Conservation (phyloP, 805 yeast genomes). For the Kodamaea laetipori region DNA sequence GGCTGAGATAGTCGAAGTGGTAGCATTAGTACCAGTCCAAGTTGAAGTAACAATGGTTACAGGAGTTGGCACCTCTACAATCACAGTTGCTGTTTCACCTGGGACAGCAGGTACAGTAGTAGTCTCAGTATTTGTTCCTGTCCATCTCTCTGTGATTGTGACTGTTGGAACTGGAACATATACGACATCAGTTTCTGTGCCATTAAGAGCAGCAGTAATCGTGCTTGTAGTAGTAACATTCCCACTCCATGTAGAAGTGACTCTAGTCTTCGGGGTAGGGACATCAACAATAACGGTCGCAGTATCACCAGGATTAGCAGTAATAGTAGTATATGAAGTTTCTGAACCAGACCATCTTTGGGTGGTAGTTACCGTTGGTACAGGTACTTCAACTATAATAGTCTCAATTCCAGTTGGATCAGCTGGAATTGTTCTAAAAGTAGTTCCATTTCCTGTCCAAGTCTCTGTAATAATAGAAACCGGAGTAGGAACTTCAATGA, state of each 20-base stretch:
- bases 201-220: constrained; percentile 11
- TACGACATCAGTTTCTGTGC: constrained; percentile 16
- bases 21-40: too few relatives aligned
- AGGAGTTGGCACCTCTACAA: constrained; percentile 12
- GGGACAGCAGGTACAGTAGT: constrained; percentile 11
- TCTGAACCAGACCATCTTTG: constrained; percentile 3
- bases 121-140: constrained; percentile 12
- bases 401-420: too few relatives aligned
- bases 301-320: constrained; percentile 11
- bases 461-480: too few relatives aligned
- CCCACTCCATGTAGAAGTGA: constrained; percentile 12
- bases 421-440: too few relatives aligned
- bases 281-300: constrained; percentile 15
- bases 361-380: constrained; percentile 12
- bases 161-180: constrained; percentile 11
- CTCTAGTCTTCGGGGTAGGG: constrained; percentile 16
- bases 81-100: constrained; percentile 12
- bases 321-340: constrained; percentile 1
- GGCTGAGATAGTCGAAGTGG: too few relatives aligned
- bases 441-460: too few relatives aligned
- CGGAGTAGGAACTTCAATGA: too few relatives aligned
- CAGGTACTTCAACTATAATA: constrained; percentile 18
- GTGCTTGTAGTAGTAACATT: constrained; percentile 6
- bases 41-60: constrained; percentile 11
- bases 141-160: constrained; percentile 17